Evolutionary conservation across 306 rosid species (phyloP).

Genomic region (Cyclanthera cordifolia): DNA sequence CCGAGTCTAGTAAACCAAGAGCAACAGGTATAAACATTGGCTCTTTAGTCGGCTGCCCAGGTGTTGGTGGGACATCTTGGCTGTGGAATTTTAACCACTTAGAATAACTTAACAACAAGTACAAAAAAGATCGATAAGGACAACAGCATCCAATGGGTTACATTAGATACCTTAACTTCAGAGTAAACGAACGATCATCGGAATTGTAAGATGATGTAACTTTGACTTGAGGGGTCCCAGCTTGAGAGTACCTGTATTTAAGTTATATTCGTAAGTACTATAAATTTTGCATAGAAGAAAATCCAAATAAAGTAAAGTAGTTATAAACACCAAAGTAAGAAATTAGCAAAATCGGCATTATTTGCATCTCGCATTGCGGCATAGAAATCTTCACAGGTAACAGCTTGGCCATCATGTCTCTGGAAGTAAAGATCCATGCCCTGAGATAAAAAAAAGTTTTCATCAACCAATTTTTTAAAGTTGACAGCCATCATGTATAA

Average conservation of each 20-base stretch:
- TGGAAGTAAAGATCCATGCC: constrained; percentile 98
- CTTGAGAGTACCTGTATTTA: constrained; percentile 85
- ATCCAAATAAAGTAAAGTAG: constrained; percentile 15
- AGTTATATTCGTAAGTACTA: constrained; percentile 14
- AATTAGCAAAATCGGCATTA: constrained; percentile 84
- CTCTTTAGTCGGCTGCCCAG: constrained; percentile 87
- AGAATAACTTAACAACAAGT: constrained; percentile 20
- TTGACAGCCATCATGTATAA: not conserved
- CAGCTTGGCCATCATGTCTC: constrained; percentile 98
- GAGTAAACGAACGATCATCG: constrained; percentile 54
- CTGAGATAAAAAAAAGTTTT: constrained; percentile 31
- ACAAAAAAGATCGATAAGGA: constrained; percentile 13
- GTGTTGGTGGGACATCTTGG: constrained; percentile 77
- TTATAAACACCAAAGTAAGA: constrained; percentile 47
- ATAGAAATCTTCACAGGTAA: constrained; percentile 90
- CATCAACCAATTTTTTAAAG: not conserved
- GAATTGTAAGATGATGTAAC: constrained; percentile 64
- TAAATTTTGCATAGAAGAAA: constrained; percentile 3
- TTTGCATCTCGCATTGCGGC: constrained; percentile 97
- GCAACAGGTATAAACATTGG: constrained; percentile 84
- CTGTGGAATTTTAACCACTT: constrained; percentile 39
- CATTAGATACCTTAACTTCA: constrained; percentile 56
- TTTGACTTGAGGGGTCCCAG: constrained; percentile 85
- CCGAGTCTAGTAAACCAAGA: constrained; percentile 64
- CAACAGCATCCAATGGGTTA: not conserved